Percentiles rank a stretch among this genome's conserved stretches.
These are phyloP conservation scores for Xylaria palmicola DNA, from an alignment of 495 filamentous ascomycete genomes.

Conservation along the genomic window DNA sequence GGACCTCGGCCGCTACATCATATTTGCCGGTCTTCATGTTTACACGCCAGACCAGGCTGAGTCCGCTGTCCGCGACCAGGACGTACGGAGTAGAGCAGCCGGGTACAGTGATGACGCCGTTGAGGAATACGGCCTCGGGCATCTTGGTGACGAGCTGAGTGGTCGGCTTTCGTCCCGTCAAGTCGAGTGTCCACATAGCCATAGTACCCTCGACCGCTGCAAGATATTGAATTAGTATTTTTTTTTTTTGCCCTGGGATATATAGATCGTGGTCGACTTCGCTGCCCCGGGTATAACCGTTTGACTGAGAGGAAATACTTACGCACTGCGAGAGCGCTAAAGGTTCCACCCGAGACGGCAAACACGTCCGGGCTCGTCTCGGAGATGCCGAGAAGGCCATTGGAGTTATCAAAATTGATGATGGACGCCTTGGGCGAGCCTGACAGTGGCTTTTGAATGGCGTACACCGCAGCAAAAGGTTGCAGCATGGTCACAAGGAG, in stretches of 20 bases:
- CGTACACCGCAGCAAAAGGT: conserved; percentile 18
- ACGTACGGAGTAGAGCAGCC: conserved; percentile 19
- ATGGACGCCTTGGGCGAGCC: conserved; percentile 18
- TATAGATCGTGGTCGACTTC: too few species aligned
- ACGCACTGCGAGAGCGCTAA: conserved; percentile 19
- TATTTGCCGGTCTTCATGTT: conserved; percentile 32
- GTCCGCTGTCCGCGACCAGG: conserved; percentile 34
- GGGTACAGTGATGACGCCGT: conserved; percentile 37
- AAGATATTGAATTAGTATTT: neutral
- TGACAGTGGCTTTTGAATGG: conserved; percentile 12
- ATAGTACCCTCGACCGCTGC: neutral
- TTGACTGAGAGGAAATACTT: neutral
- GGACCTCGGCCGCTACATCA: conserved; percentile 26
- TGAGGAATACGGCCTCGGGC: conserved; percentile 23
- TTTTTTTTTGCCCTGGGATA: too few species aligned
- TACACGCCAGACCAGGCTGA: conserved; percentile 35
- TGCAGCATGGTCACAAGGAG: conserved; percentile 31
- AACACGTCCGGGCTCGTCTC: conserved; percentile 31
- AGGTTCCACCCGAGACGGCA: conserved; percentile 17
- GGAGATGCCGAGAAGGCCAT: conserved; percentile 31
- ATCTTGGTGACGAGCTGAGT: conserved; percentile 11
- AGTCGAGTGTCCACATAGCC: conserved; percentile 15
- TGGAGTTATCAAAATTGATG: conserved; percentile 20
- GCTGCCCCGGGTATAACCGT: too few species aligned
- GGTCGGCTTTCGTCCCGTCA: neutral